Evolutionary conservation across 1,284 basidiomycete species (phyloP).

Genomic region (Takashimella tepidaria): DNA sequence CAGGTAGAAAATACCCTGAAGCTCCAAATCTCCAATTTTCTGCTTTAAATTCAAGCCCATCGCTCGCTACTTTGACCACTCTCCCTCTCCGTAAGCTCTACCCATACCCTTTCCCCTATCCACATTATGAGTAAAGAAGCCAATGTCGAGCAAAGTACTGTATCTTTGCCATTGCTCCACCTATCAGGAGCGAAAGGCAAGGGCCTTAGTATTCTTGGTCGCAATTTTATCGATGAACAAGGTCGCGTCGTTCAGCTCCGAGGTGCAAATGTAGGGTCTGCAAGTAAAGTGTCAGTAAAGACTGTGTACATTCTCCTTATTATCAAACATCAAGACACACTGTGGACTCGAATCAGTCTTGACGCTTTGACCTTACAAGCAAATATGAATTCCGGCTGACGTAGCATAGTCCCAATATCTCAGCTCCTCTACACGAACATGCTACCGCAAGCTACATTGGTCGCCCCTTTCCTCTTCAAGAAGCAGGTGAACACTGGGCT

Average conservation of each 20-base stretch:
- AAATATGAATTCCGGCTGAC: not conserved
- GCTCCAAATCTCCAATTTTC: too few relatives aligned
- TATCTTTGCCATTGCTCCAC: not conserved
- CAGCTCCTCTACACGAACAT: slow-evolving; percentile 42
- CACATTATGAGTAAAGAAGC: not conserved
- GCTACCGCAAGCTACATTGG: slow-evolving; percentile 70
- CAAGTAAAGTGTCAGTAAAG: slow-evolving; percentile 68
- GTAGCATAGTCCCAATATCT: not conserved
- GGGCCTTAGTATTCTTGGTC: slow-evolving; percentile 48
- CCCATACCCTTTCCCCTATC: too few relatives aligned
- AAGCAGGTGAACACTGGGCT: slow-evolving; percentile 75
- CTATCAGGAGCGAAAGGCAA: not conserved
- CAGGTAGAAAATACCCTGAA: too few relatives aligned
- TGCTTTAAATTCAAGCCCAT: not conserved
- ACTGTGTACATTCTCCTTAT: too few relatives aligned
- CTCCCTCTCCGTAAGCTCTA: too few relatives aligned
- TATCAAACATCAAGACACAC: too few relatives aligned
- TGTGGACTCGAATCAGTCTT: too few relatives aligned
- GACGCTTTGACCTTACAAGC: too few relatives aligned
- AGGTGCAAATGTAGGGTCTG: slow-evolving; percentile 75
- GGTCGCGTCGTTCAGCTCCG: slow-evolving; percentile 70
- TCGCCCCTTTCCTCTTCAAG: slow-evolving; percentile 73
- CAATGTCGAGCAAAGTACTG: not conserved
- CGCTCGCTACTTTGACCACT: not conserved
- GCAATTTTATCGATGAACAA: slow-evolving; percentile 69